These are phyloP conservation scores for Trichoderma arundinaceum DNA, from an alignment of 2,329 filamentous ascomycete genomes.

Conservation along the genomic window DNA sequence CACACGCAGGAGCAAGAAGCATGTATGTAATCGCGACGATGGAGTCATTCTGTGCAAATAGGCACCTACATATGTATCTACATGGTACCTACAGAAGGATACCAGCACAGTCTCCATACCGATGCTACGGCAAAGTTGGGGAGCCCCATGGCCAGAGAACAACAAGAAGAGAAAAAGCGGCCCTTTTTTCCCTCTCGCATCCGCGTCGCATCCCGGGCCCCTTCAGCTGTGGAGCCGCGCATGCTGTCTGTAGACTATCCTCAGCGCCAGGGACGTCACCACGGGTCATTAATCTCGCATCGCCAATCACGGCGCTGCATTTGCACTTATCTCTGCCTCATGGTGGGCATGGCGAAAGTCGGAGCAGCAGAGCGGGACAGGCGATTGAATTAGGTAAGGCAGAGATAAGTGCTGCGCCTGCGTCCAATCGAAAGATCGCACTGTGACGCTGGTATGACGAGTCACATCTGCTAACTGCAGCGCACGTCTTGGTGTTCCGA, in stretches of 20 bases:
- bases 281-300: slow-evolving; percentile 26
- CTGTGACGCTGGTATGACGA: slow-evolving; percentile 25
- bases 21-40: no score
- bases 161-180: background rate
- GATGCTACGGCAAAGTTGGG: no score
- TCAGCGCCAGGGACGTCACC: slow-evolving; percentile 19
- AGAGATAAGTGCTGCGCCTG: slow-evolving; percentile 26
- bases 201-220: background rate
- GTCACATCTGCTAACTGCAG: slow-evolving; percentile 23
- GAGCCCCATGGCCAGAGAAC: no score
- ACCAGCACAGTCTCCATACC: no score
- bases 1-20: no score
- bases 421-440: slow-evolving; percentile 27
- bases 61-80: no score
- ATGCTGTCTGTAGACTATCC: background rate
- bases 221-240: background rate
- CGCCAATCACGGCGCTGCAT: slow-evolving; percentile 14
- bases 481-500: slow-evolving; percentile 4
- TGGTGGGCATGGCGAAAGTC: slow-evolving; percentile 20
- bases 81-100: no score
- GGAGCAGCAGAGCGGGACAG: slow-evolving; percentile 22
- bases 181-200: background rate
- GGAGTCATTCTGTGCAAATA: no score
- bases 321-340: slow-evolving; percentile 24
- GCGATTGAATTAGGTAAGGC: slow-evolving; percentile 28